phyloP scores from a whole-genome alignment of 2,329 filamentous ascomycete genomes.

The Aspergillus aculeatinus region DNA sequence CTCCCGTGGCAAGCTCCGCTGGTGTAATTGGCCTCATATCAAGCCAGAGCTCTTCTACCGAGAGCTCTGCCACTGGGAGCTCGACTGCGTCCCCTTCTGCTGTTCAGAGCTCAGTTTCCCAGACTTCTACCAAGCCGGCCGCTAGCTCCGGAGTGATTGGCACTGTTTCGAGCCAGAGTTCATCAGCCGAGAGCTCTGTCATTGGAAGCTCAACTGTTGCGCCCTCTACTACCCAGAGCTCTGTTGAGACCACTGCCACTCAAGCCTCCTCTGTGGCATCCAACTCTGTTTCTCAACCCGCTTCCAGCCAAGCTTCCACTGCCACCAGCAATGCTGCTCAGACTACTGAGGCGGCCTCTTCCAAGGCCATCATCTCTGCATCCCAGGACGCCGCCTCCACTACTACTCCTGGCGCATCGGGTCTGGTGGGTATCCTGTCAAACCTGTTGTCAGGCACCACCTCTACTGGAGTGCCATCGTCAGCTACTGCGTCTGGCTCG shows the following conservation, averaged over 20 bases:
- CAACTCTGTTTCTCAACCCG: not conserved
- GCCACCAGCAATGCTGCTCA: not conserved
- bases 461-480: not conserved
- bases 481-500: not conserved
- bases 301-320: not conserved
- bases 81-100: not conserved
- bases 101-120: not conserved
- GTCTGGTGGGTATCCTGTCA: not conserved
- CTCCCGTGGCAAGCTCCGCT: not conserved
- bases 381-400: not conserved
- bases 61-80: not conserved
- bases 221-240: not conserved
- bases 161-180: not conserved
- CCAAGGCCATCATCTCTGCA: not conserved
- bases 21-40: not conserved
- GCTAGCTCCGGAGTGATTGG: not conserved
- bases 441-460: not conserved
- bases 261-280: not conserved
- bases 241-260: not conserved
- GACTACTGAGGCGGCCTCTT: constrained; percentile 1
- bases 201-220: not conserved
- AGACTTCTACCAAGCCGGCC: not conserved
- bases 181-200: not conserved
- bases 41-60: not conserved
- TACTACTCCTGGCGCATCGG: constrained; percentile 4